Base-by-base conservation (phyloP, 768 basidiomycete genomes). In the Suillus ampliporus region DNA sequence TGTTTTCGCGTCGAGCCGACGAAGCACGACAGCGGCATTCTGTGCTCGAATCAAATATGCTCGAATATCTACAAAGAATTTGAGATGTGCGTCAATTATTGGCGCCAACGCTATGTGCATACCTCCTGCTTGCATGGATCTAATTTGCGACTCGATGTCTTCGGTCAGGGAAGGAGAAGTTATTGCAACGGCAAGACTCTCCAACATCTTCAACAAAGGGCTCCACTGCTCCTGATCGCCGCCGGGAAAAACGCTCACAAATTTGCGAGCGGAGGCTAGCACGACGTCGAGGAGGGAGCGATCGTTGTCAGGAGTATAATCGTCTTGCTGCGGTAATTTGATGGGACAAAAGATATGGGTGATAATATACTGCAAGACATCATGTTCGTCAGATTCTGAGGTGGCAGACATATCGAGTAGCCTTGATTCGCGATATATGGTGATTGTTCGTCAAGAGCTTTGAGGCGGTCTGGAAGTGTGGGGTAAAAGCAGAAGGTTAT, bases 1-100 rank as follows among this genome's bases (percentile, higher is more conserved):
- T 4, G 76, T 76, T 4, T 66, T 43, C 13, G 65, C 56, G 15
- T 64, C 26, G 10, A 62, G 37, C 56, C 68, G 70, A 50, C 77
- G 73, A 14, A 82, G 61, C 13, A 85, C 69, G 1, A 86, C 58
- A n/a, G 72, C 82, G 0, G 84, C 82, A 50, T 86, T 86, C 61
- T 85, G 84, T 2, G 76, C 74, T 9, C 73, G 71, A 28, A 86
- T 73, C 9, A 74, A 71, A 43, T 83, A 72, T 14, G 71, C 71
- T 17, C 79, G 58, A 26, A 76, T 68, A 50, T 78, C 84, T 84
- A 51, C 28, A 53, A 35, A 38, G 19, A 38, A 11, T 3, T 19
- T 17, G 60, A 21, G 31, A n/a, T 34, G 58, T 26, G 50, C 1
- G 35, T 37, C 14, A 53, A 37, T 17, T 37, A 5, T 37, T 15